phyloP scores from a whole-genome alignment of 805 yeast genomes.

The Saturnispora quitensis region DNA sequence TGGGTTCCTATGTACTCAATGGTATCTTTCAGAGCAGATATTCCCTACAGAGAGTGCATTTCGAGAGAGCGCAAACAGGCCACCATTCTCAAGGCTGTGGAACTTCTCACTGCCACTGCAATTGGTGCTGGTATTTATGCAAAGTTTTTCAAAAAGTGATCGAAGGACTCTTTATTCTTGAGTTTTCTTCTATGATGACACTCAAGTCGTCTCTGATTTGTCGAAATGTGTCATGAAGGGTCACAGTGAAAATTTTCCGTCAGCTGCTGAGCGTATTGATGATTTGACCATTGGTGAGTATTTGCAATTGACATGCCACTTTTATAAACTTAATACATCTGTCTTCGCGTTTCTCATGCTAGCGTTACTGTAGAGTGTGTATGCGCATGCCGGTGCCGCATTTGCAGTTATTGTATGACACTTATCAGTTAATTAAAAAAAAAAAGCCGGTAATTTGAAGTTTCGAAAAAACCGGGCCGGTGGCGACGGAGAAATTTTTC shows the following conservation, averaged over 20 bases:
- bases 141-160: not conserved
- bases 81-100: conserved; percentile 32
- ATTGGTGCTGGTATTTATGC: not conserved
- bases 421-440: not conserved
- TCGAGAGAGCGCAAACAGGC: conserved; percentile 46
- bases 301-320: not conserved
- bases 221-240: not conserved
- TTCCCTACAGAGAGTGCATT: conserved; percentile 65
- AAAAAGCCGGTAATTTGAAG: not conserved
- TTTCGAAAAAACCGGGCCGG: not conserved
- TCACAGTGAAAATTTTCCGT: not conserved
- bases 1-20: conserved; percentile 89
- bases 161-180: not conserved
- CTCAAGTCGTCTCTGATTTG: not conserved
- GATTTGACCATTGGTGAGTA: not conserved
- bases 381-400: not conserved
- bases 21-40: conserved; percentile 84
- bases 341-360: not conserved
- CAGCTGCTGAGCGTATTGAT: not conserved
- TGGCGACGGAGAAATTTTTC: conserved; percentile 1
- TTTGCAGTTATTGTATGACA: not conserved
- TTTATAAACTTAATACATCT: too few relatives aligned
- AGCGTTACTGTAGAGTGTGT: not conserved
- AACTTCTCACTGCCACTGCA: conserved; percentile 5
- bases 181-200: not conserved